Evolutionary conservation across 108 stramenopile species (phyloP), one percentile per base, ranked within the genome.

Genomic region (Fistulifera pelliculosa): DNA sequence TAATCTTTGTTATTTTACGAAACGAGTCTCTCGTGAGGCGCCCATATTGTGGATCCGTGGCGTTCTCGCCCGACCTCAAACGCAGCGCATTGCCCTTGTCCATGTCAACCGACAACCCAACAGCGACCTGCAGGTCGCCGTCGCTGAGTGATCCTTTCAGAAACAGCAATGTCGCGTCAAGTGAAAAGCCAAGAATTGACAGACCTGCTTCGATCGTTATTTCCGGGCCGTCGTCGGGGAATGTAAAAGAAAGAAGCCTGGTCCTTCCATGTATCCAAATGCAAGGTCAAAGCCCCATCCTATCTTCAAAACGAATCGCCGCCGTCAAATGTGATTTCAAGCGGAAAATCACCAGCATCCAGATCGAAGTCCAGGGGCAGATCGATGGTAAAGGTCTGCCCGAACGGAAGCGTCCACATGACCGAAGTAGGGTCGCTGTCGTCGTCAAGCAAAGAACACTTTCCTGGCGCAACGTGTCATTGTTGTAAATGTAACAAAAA

Each of bases 381-480:
- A 49, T 44, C 21, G 40, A 31, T 35, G 0, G 31, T 54, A 24
- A 62, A 41, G 15, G 45, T 17, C 19, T 42, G 28, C 15, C 66
- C 66, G 45, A 67, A 54, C n/a, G 70, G 70, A 65, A 71, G 60
- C 6, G 15, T 61, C 70, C 70, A 71, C 68, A 58, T 58, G 27
- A 69, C 26, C 14, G 56, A 58, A 14, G 38, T 52, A 21, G 52
- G 17, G 11, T 17, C 17, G 11, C 44, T 47, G 26, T 42, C 38
- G 12, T 50, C 41, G 5, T 51, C 42, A 15, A 8, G 14, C 47
- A 23, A 49, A 38, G 38, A 5, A 24, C 8, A 18, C 0, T 38
- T 39, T 48, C 15, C 2, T 24, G n/a, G 19, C 44, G 17, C 44
- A 11, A 45, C 5, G 44, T 45, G 17, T 21, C 44, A 11, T 45